These are phyloP conservation scores for Niveomyces coronatus DNA, from an alignment of 2,329 filamentous ascomycete genomes.

Conservation along the genomic window DNA sequence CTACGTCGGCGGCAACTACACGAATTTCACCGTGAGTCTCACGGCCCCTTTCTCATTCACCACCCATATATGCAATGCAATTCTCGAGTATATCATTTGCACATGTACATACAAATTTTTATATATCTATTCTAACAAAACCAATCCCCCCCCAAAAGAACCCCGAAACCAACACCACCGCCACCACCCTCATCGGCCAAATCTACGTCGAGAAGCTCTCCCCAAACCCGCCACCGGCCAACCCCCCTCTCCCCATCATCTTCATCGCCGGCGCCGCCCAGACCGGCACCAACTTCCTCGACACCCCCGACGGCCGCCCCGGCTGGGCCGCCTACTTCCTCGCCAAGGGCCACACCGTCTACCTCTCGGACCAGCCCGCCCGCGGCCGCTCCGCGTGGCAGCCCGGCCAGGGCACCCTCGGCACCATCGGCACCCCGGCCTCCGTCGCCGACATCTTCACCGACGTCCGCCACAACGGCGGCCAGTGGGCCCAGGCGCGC, in stretches of 20 bases:
- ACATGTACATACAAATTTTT: no score
- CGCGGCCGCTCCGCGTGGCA: conserved; percentile 22
- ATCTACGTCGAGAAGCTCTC: conserved; percentile 24
- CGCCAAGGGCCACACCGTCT: conserved; percentile 28
- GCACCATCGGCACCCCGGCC: conserved; percentile 17
- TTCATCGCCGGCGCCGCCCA: conserved; percentile 23
- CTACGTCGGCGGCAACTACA: conserved; percentile 20
- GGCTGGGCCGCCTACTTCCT: conserved; percentile 33
- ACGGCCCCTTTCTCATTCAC: not conserved
- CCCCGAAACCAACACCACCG: conserved; percentile 9
- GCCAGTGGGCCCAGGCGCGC: conserved; percentile 21
- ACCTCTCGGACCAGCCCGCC: conserved; percentile 28
- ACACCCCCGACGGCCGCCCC: conserved; percentile 29
- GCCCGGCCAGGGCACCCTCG: conserved; percentile 15
- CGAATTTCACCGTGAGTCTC: conserved; percentile 12
- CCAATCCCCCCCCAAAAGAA: conserved; percentile 9
- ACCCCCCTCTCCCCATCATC: conserved; percentile 18
- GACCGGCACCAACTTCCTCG: conserved; percentile 23
- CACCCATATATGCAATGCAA: conserved; percentile 1
- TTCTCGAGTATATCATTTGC: not conserved
- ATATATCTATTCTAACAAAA: no score
- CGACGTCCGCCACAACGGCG: conserved; percentile 14
- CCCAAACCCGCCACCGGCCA: conserved; percentile 13
- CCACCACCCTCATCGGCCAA: conserved; percentile 17
- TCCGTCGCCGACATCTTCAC: conserved; percentile 20